Evolutionary conservation across 768 basidiomycete genomes (phyloP), one percentile per base, ranked within the genome.

Genomic region (Chlorophyllum brunneum): DNA sequence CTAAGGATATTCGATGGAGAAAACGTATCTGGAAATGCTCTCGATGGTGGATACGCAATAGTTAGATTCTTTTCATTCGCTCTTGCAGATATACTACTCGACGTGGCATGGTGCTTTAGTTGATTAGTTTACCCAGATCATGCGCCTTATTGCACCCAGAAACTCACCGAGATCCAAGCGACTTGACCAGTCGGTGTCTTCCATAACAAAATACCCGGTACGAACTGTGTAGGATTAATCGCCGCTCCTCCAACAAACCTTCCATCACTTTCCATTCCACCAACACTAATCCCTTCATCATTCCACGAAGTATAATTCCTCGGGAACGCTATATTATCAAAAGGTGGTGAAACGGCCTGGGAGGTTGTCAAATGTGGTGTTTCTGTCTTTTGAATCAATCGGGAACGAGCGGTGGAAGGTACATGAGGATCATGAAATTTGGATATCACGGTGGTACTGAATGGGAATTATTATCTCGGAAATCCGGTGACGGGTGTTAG

Each of bases 221-320:
- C 56, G 29, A 61, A 65, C 16, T 56, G 47, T 2, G 18, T 53
- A 4, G 61, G 59, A 48, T 63, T 67, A 11, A 59, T 58, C 24
- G 66, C 61, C 1, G 66, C 54, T 3, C 66, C 65, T 1, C 66
- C 65, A 5, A 66, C 57, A 36, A 59, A 57, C 22, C 56, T 56
- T 26, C 57, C 58, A 45, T 67, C 66, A 11, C 65, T 55, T 36
- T 62, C 51, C 18, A 67, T 59, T 27, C 58, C 66, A 26, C 66
- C 65, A 20, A 63, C 58, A 51, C 66, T 67, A 13, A 66, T 44
- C 1, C 65, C 66, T 2, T 43, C 27, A 5, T 41, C 58, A n/a
- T 59, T 67, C 61, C 61, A 67, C 8, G 61, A 58, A 2, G 64
- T 62, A 50, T 67, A 67, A 45, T 65, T 66, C 3, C 66, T 59